Conservation (phyloP, 768 basidiomycete genomes). For the Tylopilus intermedius region DNA sequence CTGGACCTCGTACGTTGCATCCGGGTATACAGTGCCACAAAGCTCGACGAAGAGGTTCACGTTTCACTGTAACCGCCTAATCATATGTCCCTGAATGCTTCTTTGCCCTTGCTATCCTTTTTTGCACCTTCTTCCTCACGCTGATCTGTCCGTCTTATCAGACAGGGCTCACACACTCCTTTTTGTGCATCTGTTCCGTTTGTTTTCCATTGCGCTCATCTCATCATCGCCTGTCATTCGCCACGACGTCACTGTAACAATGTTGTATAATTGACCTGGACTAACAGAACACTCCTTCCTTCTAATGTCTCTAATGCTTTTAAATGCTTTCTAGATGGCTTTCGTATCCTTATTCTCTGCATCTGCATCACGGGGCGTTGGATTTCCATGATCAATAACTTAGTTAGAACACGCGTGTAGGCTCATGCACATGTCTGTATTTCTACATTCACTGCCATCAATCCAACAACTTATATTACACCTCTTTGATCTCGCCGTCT, state of each 20-base stretch:
- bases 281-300: conserved; percentile 7
- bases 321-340: not conserved
- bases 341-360: conserved; percentile 9
- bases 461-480: conserved; percentile 4
- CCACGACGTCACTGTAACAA: conserved; percentile 4
- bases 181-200: not conserved
- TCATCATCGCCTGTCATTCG: not conserved
- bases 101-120: not conserved
- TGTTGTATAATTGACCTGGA: conserved; percentile 12
- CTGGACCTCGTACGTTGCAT: conserved; percentile 49
- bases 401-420: not conserved
- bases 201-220: not conserved
- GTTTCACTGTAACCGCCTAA: conserved; percentile 12
- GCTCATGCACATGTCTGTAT: conserved; percentile 13
- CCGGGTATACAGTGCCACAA: conserved; percentile 48
- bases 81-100: not conserved
- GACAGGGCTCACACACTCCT: conserved; percentile 20
- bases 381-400: conserved; percentile 1
- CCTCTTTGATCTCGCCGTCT: conserved; percentile 1
- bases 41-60: conserved; percentile 31
- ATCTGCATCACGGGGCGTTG: conserved; percentile 8
- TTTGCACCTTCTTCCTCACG: not conserved
- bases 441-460: conserved; percentile 6
- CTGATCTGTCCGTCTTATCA: conserved; percentile 5
- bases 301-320: not conserved